Base-by-base conservation (phyloP, 1,139 yeast species). In the Hemisphaericaspora lyxosophila region DNA sequence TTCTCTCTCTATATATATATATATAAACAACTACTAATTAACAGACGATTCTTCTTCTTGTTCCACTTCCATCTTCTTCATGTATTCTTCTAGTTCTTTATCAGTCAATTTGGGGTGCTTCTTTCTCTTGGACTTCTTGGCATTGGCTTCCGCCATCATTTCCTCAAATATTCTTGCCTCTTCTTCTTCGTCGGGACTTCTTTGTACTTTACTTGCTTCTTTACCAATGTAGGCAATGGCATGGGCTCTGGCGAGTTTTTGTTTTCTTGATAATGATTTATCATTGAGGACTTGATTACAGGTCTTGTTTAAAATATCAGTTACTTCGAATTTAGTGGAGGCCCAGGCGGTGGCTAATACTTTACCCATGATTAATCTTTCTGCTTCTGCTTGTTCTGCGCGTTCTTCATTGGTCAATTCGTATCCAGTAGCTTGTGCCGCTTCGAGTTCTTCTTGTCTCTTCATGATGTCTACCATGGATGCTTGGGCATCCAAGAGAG, bases 301-400 rank as follows among this genome's bases (percentile, higher is more conserved):
- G 8, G 84, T 90, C 46, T 78, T 82, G 48, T 79, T 78, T 48
- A 85, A 62, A 5, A 83, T 76, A 19, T 81, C 77, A 33, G 82
- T 80, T 33, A 84, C 80, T 59, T 85, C 95, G 53, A 78, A 84
- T 51, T 81, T 83, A 12, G 88, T 80, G 29, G 85, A 73, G 1
- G 84, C 85, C 95, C 95, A 85, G 16, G 86, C 88, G 7, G 87
- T 82, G 13, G 84, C 85, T 40, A 85, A 69, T 37, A 85, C 71
- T 57, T 85, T 84, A 19, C 94, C 92, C 3, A 85, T 82, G 59
- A 83, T 74, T 25, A 74, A 63, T 39, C 83, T 69, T 54, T 83
- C 88, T 53, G 77, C 73, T 52, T 82, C 84, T 5, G 78, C 82
- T 46, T 75, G 76, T 52, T 76, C 73, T 41, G 66, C 64, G 34